Base-by-base conservation (phyloP, 129 eudicot genomes). In the Arctium minus region DNA sequence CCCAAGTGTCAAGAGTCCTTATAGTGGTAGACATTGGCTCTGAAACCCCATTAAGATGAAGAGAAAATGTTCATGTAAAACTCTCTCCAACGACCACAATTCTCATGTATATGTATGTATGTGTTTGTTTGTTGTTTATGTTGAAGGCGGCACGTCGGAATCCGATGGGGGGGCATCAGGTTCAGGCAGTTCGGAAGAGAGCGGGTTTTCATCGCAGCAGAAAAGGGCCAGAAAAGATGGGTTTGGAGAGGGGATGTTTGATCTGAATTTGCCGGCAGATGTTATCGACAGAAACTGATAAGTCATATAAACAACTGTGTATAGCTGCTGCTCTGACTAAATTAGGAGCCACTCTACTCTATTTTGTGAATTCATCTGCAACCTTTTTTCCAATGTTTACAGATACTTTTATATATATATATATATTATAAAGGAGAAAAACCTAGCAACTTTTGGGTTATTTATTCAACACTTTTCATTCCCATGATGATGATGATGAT, bases 181-280 rank as follows among this genome's bases (percentile, higher is more conserved):
- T 7, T 90, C 94, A 29, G 94, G 91, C 68, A 90, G 90, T 84
- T 94, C 89, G 0, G 90, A 81, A 44, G 93, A 88, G 82, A 88
- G 84, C 5, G 87, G 83, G 10, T 88, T 85, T 80, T 82, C 88
- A 72, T 79, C 91, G 39, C 78, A 84, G 75, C 78, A 85, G 73
- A 96, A 93, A 88, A 92, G 90, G 62, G 81, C 94, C 1, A 91
- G 89, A 75, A 74, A 72, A 81, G 96, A 48, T 22, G 77, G 81
- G 17, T 68, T 78, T 73, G 89, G 86, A 39, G 88, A 81, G 32
- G 84, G 89, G 38, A 30, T 87, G 86, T 81, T 96, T 81, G 99
- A 96, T 87, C 94, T 96, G 48, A 96, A 96, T 88, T 82, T 92
- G 86, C 99, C 97, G 56, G 97, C 97, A 1, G 94, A 90, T 44